phyloP scores from a whole-genome alignment of 2,329 filamentous ascomycete species.

The Fusarium citri region DNA sequence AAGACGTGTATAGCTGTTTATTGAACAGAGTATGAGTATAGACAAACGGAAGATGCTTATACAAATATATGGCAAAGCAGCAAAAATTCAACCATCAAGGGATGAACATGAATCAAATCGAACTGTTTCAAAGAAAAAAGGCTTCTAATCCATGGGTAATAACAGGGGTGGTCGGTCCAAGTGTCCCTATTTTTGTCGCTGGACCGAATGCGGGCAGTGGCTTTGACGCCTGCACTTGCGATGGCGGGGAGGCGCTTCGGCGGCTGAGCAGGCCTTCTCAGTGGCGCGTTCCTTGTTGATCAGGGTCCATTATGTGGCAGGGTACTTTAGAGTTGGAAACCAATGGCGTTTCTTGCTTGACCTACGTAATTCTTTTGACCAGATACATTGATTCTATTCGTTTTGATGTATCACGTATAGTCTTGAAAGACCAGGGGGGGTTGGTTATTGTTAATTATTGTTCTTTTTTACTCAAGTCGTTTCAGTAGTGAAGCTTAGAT shows the following conservation, averaged over 20 bases:
- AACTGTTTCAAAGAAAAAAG: constrained; percentile 30
- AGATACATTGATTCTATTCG: constrained; percentile 2
- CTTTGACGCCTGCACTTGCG: constrained; percentile 28
- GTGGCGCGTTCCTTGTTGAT: constrained; percentile 36
- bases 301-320: constrained; percentile 32
- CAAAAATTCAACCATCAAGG: constrained; percentile 7
- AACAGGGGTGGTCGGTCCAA: constrained; percentile 22
- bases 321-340: constrained; percentile 28
- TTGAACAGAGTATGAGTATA: neutral
- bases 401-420: neutral
- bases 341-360: constrained; percentile 29
- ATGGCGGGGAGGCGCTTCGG: constrained; percentile 32
- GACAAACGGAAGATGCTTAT: neutral
- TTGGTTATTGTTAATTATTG: neutral
- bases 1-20: neutral
- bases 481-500: neutral
- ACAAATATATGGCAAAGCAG: neutral
- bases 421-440: neutral
- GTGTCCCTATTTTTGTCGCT: constrained; percentile 40
- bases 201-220: constrained; percentile 37
- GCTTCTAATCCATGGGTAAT: constrained; percentile 10
- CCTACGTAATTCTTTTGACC: neutral
- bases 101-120: constrained; percentile 16
- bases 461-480: neutral
- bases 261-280: constrained; percentile 36